Evolutionary conservation across 768 basidiomycete genomes (phyloP).

Genomic region (Tulasnella calospora): DNA sequence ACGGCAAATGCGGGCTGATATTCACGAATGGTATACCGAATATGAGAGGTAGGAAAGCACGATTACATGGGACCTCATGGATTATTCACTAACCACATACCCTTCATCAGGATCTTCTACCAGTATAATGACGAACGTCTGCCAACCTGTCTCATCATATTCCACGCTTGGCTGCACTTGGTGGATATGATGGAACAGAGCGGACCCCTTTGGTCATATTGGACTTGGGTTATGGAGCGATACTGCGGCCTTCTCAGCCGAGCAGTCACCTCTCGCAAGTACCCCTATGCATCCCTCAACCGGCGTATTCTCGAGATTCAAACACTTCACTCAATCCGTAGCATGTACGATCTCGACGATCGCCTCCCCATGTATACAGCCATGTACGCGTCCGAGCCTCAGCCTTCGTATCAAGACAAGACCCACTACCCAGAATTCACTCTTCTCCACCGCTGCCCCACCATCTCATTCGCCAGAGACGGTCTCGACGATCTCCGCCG

Average conservation of each 20-base stretch:
- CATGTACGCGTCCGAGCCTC: background rate
- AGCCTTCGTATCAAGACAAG: background rate
- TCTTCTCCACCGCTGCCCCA: background rate
- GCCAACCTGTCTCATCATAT: constrained; percentile 41
- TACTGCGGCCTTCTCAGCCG: constrained; percentile 43
- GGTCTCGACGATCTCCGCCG: background rate
- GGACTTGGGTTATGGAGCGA: constrained; percentile 6
- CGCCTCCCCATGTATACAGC: background rate
- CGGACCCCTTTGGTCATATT: constrained; percentile 1
- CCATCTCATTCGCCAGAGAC: background rate
- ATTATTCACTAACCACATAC: too few relatives aligned
- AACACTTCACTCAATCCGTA: constrained; percentile 40
- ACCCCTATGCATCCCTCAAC: constrained; percentile 45
- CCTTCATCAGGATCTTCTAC: constrained; percentile 42
- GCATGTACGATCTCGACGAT: constrained; percentile 43
- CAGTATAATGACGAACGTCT: constrained; percentile 32
- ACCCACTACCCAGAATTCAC: background rate
- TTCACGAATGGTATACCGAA: background rate
- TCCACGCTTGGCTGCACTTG: constrained; percentile 4
- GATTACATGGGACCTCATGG: too few relatives aligned
- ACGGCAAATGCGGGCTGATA: too few relatives aligned
- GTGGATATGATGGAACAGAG: background rate
- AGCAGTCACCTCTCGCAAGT: constrained; percentile 42
- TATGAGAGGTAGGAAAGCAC: too few relatives aligned
- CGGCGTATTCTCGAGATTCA: constrained; percentile 47